Evolutionary conservation across 495 filamentous ascomycete species (phyloP).

Genomic region (Podospora bellae-mahoneyi): DNA sequence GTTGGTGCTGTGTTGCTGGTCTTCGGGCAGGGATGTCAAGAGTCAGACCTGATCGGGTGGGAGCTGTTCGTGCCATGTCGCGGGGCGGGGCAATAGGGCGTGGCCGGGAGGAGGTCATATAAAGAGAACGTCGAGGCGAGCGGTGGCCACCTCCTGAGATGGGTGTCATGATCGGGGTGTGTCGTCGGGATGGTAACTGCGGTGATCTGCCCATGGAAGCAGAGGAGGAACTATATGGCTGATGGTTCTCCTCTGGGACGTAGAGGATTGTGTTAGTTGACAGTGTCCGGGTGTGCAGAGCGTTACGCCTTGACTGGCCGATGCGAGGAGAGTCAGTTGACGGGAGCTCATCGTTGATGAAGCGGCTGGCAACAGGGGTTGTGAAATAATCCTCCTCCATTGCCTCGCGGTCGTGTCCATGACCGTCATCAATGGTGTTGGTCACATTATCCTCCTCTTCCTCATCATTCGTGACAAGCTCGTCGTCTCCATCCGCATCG

Average conservation of each 20-base stretch:
- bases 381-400: constrained; percentile 51
- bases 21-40: constrained; percentile 28
- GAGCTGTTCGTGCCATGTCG: constrained; percentile 48
- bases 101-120: constrained; percentile 36
- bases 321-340: constrained; percentile 34
- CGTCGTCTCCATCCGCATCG: constrained; percentile 81
- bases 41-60: constrained; percentile 32
- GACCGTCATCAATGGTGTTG: constrained; percentile 27
- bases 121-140: constrained; percentile 48
- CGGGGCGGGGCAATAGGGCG: constrained; percentile 55
- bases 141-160: constrained; percentile 37
- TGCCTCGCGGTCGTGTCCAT: constrained; percentile 16
- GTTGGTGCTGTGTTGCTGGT: not conserved
- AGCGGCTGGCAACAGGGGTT: constrained; percentile 34
- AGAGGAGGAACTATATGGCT: constrained; percentile 46
- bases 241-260: constrained; percentile 47
- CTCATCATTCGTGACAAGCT: constrained; percentile 75
- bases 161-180: constrained; percentile 42
- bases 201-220: constrained; percentile 39
- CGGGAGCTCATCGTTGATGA: constrained; percentile 24
- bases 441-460: constrained; percentile 46
- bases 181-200: constrained; percentile 29
- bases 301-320: constrained; percentile 32
- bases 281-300: constrained; percentile 58
- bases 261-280: constrained; percentile 80